Evolutionary conservation across 352 stramenopile genomes (phyloP).

Genomic region (Pythium volutum): DNA sequence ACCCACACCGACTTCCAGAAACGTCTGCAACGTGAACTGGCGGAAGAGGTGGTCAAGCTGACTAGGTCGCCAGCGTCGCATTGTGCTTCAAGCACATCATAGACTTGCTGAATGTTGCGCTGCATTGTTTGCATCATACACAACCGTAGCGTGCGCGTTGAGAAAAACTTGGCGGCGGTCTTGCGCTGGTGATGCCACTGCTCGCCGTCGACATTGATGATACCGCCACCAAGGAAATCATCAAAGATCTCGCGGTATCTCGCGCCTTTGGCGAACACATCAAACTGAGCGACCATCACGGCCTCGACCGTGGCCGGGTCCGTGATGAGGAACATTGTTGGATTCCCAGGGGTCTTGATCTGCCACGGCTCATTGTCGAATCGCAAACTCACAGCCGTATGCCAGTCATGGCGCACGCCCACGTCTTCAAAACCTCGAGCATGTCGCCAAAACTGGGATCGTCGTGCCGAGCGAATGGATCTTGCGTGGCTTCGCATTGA

Average conservation of each 20-base stretch:
- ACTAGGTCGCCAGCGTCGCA: neutral
- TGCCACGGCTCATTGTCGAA: constrained; percentile 23
- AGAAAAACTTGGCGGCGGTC: constrained; percentile 28
- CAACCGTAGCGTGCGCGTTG: constrained; percentile 23
- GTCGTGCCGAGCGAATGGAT: no score
- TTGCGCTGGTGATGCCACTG: constrained; percentile 14
- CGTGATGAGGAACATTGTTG: constrained; percentile 21
- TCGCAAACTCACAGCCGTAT: constrained; percentile 16
- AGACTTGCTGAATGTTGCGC: constrained; percentile 15
- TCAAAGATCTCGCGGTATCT: constrained; percentile 15
- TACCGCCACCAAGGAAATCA: constrained; percentile 25
- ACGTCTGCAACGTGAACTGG: constrained; percentile 29
- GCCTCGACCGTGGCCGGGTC: constrained; percentile 25
- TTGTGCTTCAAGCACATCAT: constrained; percentile 5
- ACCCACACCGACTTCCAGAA: constrained; percentile 50
- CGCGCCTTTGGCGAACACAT: constrained; percentile 30
- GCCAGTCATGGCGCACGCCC: constrained; percentile 43
- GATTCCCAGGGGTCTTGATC: constrained; percentile 17
- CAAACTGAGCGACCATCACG: constrained; percentile 31
- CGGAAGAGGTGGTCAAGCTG: neutral
- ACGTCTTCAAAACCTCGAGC: constrained; percentile 29
- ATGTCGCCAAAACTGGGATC: constrained; percentile 41
- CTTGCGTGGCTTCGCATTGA: no score
- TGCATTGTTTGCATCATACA: constrained; percentile 23
- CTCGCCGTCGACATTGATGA: constrained; percentile 29